Evolutionary conservation across 192 early-diverging fungal species (phyloP).

Genomic region (Backusella tuberculispora): DNA sequence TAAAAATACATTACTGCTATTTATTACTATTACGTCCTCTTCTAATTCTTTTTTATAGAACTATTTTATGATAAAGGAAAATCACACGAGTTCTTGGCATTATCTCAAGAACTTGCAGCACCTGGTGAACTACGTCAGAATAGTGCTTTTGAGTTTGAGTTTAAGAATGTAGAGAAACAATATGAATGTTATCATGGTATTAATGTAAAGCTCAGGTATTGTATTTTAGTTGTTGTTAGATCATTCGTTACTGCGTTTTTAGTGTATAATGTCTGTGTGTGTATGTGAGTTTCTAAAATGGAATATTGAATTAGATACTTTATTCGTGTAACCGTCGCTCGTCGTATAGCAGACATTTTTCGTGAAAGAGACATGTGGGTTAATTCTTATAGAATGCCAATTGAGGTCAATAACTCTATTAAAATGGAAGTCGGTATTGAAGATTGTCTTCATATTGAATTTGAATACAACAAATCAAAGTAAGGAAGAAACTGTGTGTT

Average conservation of each 20-base stretch:
- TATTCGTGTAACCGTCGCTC: conserved; percentile 87
- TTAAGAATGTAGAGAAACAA: conserved; percentile 98
- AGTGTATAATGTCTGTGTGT: too few species aligned
- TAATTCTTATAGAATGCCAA: conserved; percentile 90
- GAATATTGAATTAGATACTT: conserved; percentile 70
- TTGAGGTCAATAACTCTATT: conserved; percentile 89
- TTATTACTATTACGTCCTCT: neutral
- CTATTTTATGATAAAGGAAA: conserved; percentile 93
- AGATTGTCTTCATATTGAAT: conserved; percentile 98
- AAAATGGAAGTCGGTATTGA: conserved; percentile 99
- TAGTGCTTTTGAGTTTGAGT: conserved; percentile 88
- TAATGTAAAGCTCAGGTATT: conserved; percentile 90
- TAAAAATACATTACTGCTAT: conserved; percentile 25
- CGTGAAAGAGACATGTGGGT: conserved; percentile 98
- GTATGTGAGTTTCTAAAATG: neutral
- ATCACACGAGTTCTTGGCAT: conserved; percentile 91
- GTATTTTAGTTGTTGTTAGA: neutral
- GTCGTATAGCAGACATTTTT: conserved; percentile 85
- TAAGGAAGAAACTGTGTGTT: conserved; percentile 43
- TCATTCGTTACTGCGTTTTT: neutral
- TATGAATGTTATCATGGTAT: conserved; percentile 97
- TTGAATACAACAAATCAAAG: conserved; percentile 99
- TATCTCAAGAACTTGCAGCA: conserved; percentile 91
- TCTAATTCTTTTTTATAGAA: conserved; percentile 52
- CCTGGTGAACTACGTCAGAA: conserved; percentile 87